A percentile compares a stretch with the other conserved stretches of the same genome.
Conservation (phyloP, 139 green algal species). For the Mychonastes homosphaera region DNA sequence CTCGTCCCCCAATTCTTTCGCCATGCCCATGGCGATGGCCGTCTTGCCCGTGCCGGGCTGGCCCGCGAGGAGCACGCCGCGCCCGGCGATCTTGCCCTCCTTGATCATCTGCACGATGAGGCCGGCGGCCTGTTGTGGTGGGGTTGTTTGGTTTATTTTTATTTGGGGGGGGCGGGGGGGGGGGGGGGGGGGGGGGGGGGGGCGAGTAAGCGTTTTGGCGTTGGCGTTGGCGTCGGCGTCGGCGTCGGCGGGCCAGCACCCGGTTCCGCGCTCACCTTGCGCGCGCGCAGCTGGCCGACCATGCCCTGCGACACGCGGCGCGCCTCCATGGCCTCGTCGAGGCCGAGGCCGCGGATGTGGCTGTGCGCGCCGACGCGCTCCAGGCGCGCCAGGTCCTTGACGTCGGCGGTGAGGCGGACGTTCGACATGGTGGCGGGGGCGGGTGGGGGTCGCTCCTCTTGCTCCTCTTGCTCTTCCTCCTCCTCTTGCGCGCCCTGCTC, state of each 20-base stretch:
- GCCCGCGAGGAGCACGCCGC: conserved; percentile 87
- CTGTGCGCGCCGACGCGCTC: conserved; percentile 95
- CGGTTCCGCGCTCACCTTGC: conserved; percentile 57
- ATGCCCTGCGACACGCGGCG: conserved; percentile 88
- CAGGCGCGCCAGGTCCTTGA: conserved; percentile 88
- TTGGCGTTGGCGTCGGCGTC: neutral
- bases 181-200: too few species aligned
- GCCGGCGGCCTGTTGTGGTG: conserved; percentile 67
- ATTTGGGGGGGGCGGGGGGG: neutral
- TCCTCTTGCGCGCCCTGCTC: too few species aligned
- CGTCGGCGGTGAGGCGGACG: conserved; percentile 62
- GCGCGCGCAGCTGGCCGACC: conserved; percentile 81
- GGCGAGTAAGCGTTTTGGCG: neutral
- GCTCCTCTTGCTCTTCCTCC: too few species aligned
- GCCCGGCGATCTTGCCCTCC: conserved; percentile 89
- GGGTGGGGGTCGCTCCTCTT: too few species aligned
- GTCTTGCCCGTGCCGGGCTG: conserved; percentile 96
- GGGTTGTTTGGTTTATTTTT: too few species aligned
- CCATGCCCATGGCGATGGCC: conserved; percentile 95
- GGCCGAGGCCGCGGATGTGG: conserved; percentile 92
- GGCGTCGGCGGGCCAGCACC: neutral
- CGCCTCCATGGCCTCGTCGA: conserved; percentile 91
- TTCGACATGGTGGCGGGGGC: too few species aligned
- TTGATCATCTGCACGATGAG: conserved; percentile 95
- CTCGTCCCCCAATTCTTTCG: conserved; percentile 89